A percentile compares a stretch with the other conserved stretches of the same genome.
These are phyloP conservation scores for Eutypa lata DNA, from an alignment of 2,329 filamentous ascomycete genomes.

Conservation along the genomic window DNA sequence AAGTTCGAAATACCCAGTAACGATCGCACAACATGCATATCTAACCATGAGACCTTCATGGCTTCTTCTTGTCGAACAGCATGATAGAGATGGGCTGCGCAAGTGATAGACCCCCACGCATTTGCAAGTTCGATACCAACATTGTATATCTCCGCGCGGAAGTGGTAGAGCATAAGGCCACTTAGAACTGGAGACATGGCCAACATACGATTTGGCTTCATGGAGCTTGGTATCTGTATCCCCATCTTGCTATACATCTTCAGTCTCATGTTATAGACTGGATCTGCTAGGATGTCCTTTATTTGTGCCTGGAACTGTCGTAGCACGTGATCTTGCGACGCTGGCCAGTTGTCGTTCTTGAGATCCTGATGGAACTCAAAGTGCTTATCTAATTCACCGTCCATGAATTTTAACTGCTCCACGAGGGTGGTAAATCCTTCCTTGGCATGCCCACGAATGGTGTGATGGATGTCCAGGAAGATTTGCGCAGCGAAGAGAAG, in stretches of 20 bases:
- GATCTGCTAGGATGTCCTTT: conserved; percentile 20
- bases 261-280: conserved; percentile 13
- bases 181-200: conserved; percentile 34
- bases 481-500: conserved; percentile 38
- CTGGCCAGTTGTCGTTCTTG: conserved; percentile 25
- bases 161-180: conserved; percentile 34
- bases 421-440: conserved; percentile 8
- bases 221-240: neutral
- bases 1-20: conserved; percentile 30
- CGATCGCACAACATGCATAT: conserved; percentile 34
- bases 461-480: conserved; percentile 39
- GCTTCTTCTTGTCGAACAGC: conserved; percentile 30
- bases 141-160: conserved; percentile 30
- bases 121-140: conserved; percentile 30
- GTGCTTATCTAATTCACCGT: conserved; percentile 22
- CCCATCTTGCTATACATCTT: neutral
- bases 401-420: conserved; percentile 12
- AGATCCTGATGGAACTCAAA: conserved; percentile 29
- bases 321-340: conserved; percentile 22
- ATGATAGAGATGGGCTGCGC: conserved; percentile 39
- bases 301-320: conserved; percentile 15
- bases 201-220: conserved; percentile 26
- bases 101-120: conserved; percentile 37
- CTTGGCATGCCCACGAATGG: conserved; percentile 17
- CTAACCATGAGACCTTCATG: conserved; percentile 29